These are phyloP conservation scores for Acanthamoeba quina DNA, from an alignment of 208 protist genomes.

Conservation along the genomic window DNA sequence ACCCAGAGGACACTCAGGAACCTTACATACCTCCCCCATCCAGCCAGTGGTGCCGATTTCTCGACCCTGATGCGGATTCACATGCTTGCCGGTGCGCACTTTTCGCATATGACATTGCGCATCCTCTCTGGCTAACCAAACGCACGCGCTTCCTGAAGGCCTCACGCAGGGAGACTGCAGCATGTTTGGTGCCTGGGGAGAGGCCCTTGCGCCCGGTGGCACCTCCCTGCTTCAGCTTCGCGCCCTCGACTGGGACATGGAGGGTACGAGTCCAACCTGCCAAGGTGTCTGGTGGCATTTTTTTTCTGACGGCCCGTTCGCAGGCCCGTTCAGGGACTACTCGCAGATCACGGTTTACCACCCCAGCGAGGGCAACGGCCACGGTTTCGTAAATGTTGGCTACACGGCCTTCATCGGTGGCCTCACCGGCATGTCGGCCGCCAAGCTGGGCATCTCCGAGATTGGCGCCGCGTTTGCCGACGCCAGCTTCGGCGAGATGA, in stretches of 20 bases:
- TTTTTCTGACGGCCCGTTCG: background rate
- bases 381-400: conserved; percentile 81
- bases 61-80: conserved; percentile 72
- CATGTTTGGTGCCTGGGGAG: conserved; percentile 65
- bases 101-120: background rate
- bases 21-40: background rate
- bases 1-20: background rate
- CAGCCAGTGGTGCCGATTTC: conserved; percentile 16
- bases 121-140: background rate
- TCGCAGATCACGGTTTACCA: conserved; percentile 79
- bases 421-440: conserved; percentile 63
- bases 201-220: background rate
- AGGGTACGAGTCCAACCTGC: background rate
- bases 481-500: conserved; percentile 70
- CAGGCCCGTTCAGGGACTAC: conserved; percentile 69
- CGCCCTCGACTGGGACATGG: conserved; percentile 60
- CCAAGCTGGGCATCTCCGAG: conserved; percentile 73
- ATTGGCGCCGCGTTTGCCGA: conserved; percentile 76
- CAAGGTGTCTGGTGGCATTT: too few species aligned
- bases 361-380: conserved; percentile 48
- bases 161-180: conserved; percentile 14
- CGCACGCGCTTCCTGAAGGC: background rate
- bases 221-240: conserved; percentile 75
- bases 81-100: conserved; percentile 74
- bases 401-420: conserved; percentile 73